phyloP scores from a whole-genome alignment of 805 yeast species.

The Candida takata region DNA sequence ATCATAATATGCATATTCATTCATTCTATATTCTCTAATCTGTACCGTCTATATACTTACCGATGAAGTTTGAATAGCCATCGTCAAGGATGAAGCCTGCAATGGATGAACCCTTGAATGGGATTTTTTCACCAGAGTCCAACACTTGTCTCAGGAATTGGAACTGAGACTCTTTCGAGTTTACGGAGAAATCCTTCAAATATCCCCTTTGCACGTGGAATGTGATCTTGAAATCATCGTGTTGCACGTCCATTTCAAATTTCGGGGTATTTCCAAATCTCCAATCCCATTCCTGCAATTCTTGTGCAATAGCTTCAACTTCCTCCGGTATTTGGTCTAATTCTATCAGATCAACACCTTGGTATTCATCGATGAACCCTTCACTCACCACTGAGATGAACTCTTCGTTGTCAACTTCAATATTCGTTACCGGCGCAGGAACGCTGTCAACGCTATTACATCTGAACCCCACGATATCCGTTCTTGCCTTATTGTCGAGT shows the following conservation, averaged over 20 bases:
- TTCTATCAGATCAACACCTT: conserved; percentile 20
- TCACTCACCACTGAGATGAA: conserved; percentile 34
- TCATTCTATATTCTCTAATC: conserved; percentile 4
- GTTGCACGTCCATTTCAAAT: conserved; percentile 47
- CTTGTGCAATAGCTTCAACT: conserved; percentile 32
- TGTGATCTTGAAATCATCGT: conserved; percentile 27
- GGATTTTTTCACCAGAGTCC: conserved; percentile 23
- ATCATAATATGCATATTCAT: neutral
- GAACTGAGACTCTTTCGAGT: conserved; percentile 25
- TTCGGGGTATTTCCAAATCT: conserved; percentile 68
- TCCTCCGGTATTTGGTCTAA: conserved; percentile 29
- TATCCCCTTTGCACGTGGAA: conserved; percentile 48
- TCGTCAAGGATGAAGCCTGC: conserved; percentile 41
- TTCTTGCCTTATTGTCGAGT: conserved; percentile 35
- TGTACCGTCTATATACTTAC: conserved; percentile 39
- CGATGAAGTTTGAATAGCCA: conserved; percentile 38
- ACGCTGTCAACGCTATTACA: conserved; percentile 63
- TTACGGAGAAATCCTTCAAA: conserved; percentile 21
- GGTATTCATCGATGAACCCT: conserved; percentile 21
- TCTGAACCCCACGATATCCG: conserved; percentile 36
- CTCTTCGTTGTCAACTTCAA: conserved; percentile 37
- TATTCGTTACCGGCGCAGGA: conserved; percentile 68
- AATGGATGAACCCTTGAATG: conserved; percentile 36
- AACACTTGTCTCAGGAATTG: conserved; percentile 28
- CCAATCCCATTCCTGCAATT: conserved; percentile 64